These are phyloP conservation scores for Taphrina pruni DNA, from an alignment of 1,139 yeast genomes.

Conservation along the genomic window DNA sequence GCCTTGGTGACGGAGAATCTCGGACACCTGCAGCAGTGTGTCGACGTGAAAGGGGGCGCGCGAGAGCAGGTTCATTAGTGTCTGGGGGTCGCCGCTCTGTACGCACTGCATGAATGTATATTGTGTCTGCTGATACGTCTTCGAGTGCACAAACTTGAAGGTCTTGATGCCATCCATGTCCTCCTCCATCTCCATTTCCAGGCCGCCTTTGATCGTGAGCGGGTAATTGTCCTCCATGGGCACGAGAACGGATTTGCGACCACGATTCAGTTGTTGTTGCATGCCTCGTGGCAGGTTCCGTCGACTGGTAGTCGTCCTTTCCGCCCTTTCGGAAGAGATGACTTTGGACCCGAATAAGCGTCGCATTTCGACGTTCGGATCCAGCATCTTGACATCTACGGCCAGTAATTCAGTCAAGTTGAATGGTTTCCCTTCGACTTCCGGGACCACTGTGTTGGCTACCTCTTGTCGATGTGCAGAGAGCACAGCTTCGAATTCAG, in stretches of 20 bases:
- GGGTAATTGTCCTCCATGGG: constrained; percentile 82
- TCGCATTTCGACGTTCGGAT: constrained; percentile 79
- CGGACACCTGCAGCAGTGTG: constrained; percentile 78
- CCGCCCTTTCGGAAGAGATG: constrained; percentile 69
- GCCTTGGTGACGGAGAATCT: constrained; percentile 76
- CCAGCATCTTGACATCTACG: constrained; percentile 53
- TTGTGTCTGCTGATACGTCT: constrained; percentile 50
- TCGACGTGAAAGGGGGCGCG: constrained; percentile 74
- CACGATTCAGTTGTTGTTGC: constrained; percentile 79
- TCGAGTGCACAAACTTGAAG: constrained; percentile 53
- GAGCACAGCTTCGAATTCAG: constrained; percentile 32
- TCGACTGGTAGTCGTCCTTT: constrained; percentile 52
- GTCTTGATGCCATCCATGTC: constrained; percentile 55
- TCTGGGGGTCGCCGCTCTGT: constrained; percentile 59
- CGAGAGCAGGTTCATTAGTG: constrained; percentile 56
- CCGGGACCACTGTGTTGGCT: neutral
- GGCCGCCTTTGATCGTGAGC: constrained; percentile 69
- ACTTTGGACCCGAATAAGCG: constrained; percentile 76
- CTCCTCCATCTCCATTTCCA: constrained; percentile 62
- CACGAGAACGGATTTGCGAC: constrained; percentile 76
- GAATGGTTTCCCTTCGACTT: constrained; percentile 10
- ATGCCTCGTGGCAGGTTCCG: constrained; percentile 57
- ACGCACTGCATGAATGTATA: constrained; percentile 52
- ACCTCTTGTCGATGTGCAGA: constrained; percentile 30
- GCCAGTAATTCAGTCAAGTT: constrained; percentile 27